A percentile compares a stretch with the other conserved stretches of the same genome.
Conservation (phyloP, 169 alveolate species). For the Babesia sp. region DNA sequence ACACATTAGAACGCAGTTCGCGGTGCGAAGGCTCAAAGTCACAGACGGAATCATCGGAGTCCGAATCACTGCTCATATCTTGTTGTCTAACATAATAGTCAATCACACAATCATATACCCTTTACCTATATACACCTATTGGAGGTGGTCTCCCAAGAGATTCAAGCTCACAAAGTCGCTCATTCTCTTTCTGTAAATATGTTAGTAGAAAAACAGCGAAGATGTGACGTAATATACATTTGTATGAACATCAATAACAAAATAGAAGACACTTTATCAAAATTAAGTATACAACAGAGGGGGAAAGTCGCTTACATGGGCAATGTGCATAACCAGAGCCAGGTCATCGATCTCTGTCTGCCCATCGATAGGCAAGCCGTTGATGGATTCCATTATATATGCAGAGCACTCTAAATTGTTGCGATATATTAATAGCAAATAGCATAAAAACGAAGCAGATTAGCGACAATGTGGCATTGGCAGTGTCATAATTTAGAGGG, state of each 20-base stretch:
- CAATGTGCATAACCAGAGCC: constrained; percentile 66
- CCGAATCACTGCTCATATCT: constrained; percentile 25
- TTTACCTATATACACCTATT: not conserved
- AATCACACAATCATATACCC: too few relatives aligned
- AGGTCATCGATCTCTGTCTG: constrained; percentile 63
- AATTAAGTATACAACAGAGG: not conserved
- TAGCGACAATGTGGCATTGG: too few relatives aligned
- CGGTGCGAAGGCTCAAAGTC: constrained; percentile 26
- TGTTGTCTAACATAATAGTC: not conserved
- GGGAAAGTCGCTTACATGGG: constrained; percentile 32
- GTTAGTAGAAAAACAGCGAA: not conserved
- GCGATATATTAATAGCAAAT: not conserved
- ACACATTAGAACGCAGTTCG: not conserved
- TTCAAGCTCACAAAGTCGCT: constrained; percentile 12
- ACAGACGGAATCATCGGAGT: constrained; percentile 39
- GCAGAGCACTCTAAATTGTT: not conserved
- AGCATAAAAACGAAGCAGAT: not conserved
- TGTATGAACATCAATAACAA: too few relatives aligned
- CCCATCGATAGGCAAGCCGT: constrained; percentile 61
- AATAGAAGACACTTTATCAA: not conserved
- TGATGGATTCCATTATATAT: constrained; percentile 19
- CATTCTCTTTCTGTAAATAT: constrained; percentile 9
- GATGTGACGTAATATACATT: not conserved
- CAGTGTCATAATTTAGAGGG: too few relatives aligned
- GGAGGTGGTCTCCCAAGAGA: not conserved